These are phyloP conservation scores for Eucalyptus tenuipes DNA, from an alignment of 345 rosid genomes.

Conservation along the genomic window DNA sequence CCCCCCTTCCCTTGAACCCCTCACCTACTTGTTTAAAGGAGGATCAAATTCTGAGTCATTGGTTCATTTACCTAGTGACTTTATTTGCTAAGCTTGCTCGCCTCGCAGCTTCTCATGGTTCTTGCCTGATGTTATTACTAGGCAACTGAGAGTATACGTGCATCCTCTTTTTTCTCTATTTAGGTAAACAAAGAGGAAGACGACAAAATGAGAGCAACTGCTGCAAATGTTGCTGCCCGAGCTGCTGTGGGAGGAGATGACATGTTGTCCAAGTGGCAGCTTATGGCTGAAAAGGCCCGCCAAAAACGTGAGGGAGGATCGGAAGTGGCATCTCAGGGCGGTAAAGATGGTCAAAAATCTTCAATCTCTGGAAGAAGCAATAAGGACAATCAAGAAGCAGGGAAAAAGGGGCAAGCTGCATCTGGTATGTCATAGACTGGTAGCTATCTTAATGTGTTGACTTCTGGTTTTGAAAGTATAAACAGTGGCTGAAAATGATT, in stretches of 20 bases:
- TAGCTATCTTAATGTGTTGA: neutral
- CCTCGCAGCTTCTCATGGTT: neutral
- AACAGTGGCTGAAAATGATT: neutral
- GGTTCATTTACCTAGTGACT: neutral
- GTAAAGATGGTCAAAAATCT: slow-evolving; percentile 35
- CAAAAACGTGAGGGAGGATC: slow-evolving; percentile 57
- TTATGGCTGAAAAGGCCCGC: slow-evolving; percentile 93
- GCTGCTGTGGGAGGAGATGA: slow-evolving; percentile 98
- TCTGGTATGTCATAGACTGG: slow-evolving; percentile 17
- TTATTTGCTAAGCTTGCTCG: neutral
- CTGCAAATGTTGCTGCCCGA: slow-evolving; percentile 98
- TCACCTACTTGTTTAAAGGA: neutral
- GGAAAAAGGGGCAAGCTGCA: slow-evolving; percentile 32
- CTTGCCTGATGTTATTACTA: neutral
- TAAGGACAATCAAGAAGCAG: slow-evolving; percentile 49
- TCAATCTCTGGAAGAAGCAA: slow-evolving; percentile 37
- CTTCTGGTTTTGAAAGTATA: neutral
- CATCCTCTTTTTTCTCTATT: neutral
- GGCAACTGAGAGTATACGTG: neutral
- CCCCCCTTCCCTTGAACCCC: neutral
- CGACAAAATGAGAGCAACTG: slow-evolving; percentile 97
- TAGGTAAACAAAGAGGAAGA: slow-evolving; percentile 77
- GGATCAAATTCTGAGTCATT: neutral
- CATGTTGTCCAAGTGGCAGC: slow-evolving; percentile 88
- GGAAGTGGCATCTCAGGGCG: slow-evolving; percentile 31